A percentile compares a stretch with the other conserved stretches of the same genome.
Evolutionary conservation across 2,329 filamentous ascomycete species (phyloP).

Genomic region (Calonectria montana): DNA sequence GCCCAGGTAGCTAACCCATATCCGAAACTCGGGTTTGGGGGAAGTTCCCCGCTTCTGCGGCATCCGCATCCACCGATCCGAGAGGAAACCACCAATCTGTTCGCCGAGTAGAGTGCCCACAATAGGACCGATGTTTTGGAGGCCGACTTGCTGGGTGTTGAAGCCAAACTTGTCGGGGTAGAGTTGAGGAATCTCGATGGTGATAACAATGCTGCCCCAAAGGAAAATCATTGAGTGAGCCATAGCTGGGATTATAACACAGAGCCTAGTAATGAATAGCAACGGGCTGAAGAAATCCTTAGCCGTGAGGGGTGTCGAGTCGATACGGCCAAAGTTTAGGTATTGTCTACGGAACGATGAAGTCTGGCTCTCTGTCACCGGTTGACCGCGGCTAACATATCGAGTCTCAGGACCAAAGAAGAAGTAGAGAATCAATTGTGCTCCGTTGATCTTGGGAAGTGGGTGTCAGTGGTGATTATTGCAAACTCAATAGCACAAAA

Average conservation of each 20-base stretch:
- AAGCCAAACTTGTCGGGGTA: slow-evolving; percentile 66
- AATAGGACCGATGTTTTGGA: slow-evolving; percentile 68
- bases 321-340: slow-evolving; percentile 28
- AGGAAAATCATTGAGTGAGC: slow-evolving; percentile 69
- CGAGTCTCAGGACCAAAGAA: slow-evolving; percentile 34
- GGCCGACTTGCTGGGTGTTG: slow-evolving; percentile 66
- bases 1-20: slow-evolving; percentile 68
- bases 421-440: slow-evolving; percentile 29
- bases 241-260: slow-evolving; percentile 51
- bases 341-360: background rate
- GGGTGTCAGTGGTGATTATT: background rate
- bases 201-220: slow-evolving; percentile 51
- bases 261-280: background rate
- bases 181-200: slow-evolving; percentile 70
- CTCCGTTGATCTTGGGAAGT: slow-evolving; percentile 26
- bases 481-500: too few species aligned
- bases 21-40: slow-evolving; percentile 61
- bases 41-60: slow-evolving; percentile 45
- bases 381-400: slow-evolving; percentile 10
- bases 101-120: slow-evolving; percentile 69
- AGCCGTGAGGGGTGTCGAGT: slow-evolving; percentile 17
- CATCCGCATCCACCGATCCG: slow-evolving; percentile 64
- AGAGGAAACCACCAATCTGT: slow-evolving; percentile 64
- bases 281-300: slow-evolving; percentile 31
- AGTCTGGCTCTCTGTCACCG: background rate